Base-by-base conservation (phyloP, 352 stramenopile species). In the Phytophthora kernoviae region DNA sequence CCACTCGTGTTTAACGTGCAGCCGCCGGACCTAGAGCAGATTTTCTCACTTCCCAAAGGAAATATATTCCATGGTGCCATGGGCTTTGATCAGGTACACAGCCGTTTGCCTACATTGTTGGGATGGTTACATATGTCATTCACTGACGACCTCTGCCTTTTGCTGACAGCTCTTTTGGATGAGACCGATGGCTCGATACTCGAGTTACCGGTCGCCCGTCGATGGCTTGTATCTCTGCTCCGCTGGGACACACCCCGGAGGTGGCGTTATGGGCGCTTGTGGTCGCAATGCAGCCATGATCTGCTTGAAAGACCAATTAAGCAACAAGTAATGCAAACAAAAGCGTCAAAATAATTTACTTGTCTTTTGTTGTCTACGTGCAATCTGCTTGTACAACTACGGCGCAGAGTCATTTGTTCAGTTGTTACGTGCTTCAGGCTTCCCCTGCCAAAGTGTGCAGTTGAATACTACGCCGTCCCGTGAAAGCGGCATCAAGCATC, bases 51-150 rank as follows among this genome's bases (percentile, higher is more conserved):
- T 18, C 85, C 83, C 7, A 77, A 68, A 36, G 90, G 90, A 7
- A 97, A 97, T 43, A 97, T 97, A 37, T 97, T 96, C 36, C 90
- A 97, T 27, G 89, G 91, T 8, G 84, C 89, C 5, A 90, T 97
- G 82, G 77, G 84, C 1, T 69, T 97, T n/a, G 84, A 97, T 36
- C 90, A 97, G 73, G 82, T 88, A 40, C 4, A 24, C 10, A n/a
- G n/a, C n/a, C n/a, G n/a, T n/a, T 49, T 32, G 41, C 32, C 32
- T 52, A n/a, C n/a, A n/a, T n/a, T n/a, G n/a, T n/a, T n/a, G n/a
- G n/a, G n/a, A n/a, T n/a, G n/a, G n/a, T n/a, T n/a, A n/a, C n/a
- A n/a, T n/a, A n/a, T 41, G 14, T 36, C 15, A 27, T 32, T 18
- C 20, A 18, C 21, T 50, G 8, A 49, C 18, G 15, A 9, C 9